phyloP scores from a whole-genome alignment of 2,329 filamentous ascomycete genomes.

The Cladophialophora carrionii region DNA sequence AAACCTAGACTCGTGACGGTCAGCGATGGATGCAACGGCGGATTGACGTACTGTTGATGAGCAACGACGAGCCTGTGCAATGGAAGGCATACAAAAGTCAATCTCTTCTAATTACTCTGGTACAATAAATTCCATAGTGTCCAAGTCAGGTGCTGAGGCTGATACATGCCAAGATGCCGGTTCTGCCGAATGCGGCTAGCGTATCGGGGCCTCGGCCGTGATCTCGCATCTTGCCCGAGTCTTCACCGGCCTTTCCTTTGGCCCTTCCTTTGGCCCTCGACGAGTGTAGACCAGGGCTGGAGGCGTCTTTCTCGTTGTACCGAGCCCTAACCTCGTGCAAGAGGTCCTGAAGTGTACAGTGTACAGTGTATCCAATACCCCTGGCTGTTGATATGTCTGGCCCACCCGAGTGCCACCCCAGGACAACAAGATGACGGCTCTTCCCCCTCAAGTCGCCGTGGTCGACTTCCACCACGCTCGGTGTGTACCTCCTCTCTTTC shows the following conservation, averaged over 20 bases:
- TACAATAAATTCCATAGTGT: too few species aligned
- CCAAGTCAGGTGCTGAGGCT: too few species aligned
- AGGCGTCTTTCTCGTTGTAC: not conserved
- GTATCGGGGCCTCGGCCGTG: not conserved
- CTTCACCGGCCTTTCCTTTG: constrained; percentile 4
- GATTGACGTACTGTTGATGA: not conserved
- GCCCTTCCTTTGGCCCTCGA: not conserved
- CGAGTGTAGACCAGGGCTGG: not conserved
- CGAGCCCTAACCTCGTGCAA: not conserved
- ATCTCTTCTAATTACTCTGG: too few species aligned
- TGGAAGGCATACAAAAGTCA: not conserved
- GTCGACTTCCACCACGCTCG: constrained; percentile 81
- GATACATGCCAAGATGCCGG: not conserved
- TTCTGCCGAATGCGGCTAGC: not conserved
- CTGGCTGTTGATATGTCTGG: constrained; percentile 6
- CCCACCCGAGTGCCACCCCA: too few species aligned
- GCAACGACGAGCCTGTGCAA: not conserved
- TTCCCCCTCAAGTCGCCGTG: constrained; percentile 70
- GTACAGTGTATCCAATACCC: too few species aligned
- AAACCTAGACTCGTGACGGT: not conserved
- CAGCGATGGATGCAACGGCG: not conserved
- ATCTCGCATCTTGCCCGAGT: not conserved
- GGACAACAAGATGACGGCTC: constrained; percentile 17
- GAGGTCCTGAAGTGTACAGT: not conserved
- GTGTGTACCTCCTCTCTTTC: constrained; percentile 41